Percentiles rank a stretch among this genome's conserved stretches.
phyloP scores from a whole-genome alignment of 2,329 filamentous ascomycete species.

The Aspergillus sp. region DNA sequence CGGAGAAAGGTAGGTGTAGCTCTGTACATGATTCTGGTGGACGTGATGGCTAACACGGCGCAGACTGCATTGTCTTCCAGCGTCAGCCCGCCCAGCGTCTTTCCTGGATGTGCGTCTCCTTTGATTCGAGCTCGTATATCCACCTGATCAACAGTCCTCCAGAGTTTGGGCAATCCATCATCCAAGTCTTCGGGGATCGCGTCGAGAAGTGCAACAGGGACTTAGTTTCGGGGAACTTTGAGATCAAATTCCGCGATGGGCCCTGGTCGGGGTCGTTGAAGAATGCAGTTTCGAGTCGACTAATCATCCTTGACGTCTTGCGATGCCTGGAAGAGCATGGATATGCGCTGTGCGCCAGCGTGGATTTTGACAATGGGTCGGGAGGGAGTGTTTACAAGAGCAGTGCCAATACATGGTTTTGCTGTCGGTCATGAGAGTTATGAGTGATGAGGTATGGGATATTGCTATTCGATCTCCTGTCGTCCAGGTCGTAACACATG shows the following conservation, averaged over 20 bases:
- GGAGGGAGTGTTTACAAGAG: not conserved
- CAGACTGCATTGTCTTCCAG: not conserved
- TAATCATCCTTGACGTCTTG: not conserved
- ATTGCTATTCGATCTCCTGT: not conserved
- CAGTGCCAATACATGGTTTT: not conserved
- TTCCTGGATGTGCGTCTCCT: not conserved
- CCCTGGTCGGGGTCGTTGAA: not conserved
- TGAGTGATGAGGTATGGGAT: not conserved
- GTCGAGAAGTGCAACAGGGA: not conserved
- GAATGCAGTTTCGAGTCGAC: not conserved
- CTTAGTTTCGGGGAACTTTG: not conserved
- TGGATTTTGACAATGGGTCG: not conserved
- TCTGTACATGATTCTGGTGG: not conserved
- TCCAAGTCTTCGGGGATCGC: not conserved
- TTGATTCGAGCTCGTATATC: not conserved
- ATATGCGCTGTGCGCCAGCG: not conserved
- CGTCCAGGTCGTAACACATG: not conserved
- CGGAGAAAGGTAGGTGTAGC: not conserved
- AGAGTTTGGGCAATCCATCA: not conserved
- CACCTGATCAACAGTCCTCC: not conserved
- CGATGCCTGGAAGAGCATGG: not conserved
- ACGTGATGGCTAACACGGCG: not conserved
- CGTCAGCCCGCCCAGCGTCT: not conserved
- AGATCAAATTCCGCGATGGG: not conserved
- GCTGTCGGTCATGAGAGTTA: not conserved